Base-by-base conservation (phyloP, 2,329 filamentous ascomycete species). In the Neofusicoccum cordaticola region DNA sequence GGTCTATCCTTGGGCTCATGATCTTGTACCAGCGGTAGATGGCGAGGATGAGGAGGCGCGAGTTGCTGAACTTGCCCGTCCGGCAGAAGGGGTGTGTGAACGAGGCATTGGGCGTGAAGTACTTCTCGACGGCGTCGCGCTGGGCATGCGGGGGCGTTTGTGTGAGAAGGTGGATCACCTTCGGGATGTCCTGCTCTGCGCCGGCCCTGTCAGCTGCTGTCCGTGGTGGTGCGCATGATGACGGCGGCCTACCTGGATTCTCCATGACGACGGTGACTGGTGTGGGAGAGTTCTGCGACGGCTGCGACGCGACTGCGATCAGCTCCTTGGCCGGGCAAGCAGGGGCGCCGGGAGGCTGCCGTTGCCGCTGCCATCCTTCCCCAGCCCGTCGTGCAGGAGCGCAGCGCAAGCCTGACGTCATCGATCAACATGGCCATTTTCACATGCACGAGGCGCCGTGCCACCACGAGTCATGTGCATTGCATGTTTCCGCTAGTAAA, bases 71-170 rank as follows among this genome's bases (percentile, higher is more conserved):
- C 66, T 76, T 81, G 48, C 81, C 81, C 2, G 92, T 90, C 12
- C 87, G 85, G 71, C 90, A 93, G 74, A 94, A 89, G 0, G 92
- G 92, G 69, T 96, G 92, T 2, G 85, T 84, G 73, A 96, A 95
- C 35, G 86, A 84, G 8, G 91, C 90, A 71, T 89, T 81, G 9
- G 84, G 84, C 0, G 88, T 86, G 76, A 93, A 96, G 78, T 91
- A 93, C n/a, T 80, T 82, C 65, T 90, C 82, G 27, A 96, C 80
- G 0, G 89, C 82, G 3, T 82, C 79, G 63, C 83, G 79, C 75
- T 96, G 92, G 39, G 89, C 79, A 1, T 84, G 81, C 0, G 89
- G 88, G 0, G 84, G 83, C 51, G 89, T 88, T 73, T 90, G 86
- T 45, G 86, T 88, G 65, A 96, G 84, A 41, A 84, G 80, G 65